Evolutionary conservation across 345 rosid genomes (phyloP).

Genomic region (Adansonia digitata): DNA sequence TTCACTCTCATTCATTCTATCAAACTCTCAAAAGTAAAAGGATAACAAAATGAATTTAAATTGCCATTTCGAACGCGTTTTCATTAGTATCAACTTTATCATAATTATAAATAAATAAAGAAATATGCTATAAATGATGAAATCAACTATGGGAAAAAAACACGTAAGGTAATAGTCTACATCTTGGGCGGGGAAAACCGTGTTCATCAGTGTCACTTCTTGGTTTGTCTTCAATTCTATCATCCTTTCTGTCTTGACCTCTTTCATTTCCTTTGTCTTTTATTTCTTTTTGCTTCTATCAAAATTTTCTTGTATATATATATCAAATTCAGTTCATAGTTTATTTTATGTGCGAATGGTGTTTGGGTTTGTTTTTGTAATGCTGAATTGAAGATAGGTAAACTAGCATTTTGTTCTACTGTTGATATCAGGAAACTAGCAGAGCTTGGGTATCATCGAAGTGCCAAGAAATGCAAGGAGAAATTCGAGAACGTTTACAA

Average conservation of each 20-base stretch:
- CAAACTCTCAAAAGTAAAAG: too few relatives aligned
- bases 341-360: constrained; percentile 23
- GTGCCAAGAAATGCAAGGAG: constrained; percentile 79
- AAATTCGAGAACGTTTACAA: constrained; percentile 91
- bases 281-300: not conserved
- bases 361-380: not conserved
- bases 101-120: too few relatives aligned
- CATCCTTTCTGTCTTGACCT: not conserved
- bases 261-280: not conserved
- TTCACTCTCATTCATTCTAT: too few relatives aligned
- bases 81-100: too few relatives aligned
- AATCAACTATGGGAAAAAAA: too few relatives aligned
- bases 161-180: too few relatives aligned
- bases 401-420: too few relatives aligned
- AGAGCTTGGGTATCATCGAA: constrained; percentile 5
- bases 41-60: too few relatives aligned
- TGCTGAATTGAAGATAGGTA: not conserved
- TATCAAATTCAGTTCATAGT: not conserved
- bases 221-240: not conserved
- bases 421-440: constrained; percentile 9
- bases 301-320: not conserved
- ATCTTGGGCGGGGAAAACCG: too few relatives aligned
- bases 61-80: too few relatives aligned
- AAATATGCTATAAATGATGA: too few relatives aligned
- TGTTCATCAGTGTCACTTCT: not conserved